Conservation (phyloP, 176 grass and related monocot genomes). For the Raddia distichophylla region DNA sequence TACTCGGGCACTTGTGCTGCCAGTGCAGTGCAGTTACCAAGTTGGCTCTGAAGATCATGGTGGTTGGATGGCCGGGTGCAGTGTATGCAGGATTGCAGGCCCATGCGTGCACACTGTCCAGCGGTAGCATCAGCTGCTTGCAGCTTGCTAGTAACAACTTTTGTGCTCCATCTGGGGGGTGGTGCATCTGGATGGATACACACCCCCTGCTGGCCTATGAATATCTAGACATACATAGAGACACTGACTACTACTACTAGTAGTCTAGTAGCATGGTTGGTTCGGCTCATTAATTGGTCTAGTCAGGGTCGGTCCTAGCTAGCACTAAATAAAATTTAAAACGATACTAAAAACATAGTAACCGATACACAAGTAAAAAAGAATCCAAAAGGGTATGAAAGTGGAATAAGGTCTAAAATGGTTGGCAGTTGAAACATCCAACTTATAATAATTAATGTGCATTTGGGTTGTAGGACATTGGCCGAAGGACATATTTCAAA, state of each 20-base stretch:
- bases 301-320: no score
- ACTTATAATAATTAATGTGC: no score
- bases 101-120: background rate
- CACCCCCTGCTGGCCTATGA: background rate
- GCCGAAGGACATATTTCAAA: no score
- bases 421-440: no score
- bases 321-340: no score
- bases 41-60: slow-evolving; percentile 13
- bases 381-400: no score
- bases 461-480: no score
- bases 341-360: no score
- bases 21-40: background rate
- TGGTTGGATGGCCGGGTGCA: slow-evolving; percentile 23
- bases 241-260: background rate
- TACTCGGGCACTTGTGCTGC: background rate
- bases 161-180: background rate
- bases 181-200: slow-evolving; percentile 27
- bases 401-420: no score
- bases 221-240: background rate
- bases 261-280: background rate
- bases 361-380: no score
- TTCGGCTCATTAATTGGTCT: background rate
- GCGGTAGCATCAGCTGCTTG: background rate
- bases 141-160: background rate
- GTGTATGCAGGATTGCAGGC: slow-evolving; percentile 17